Conservation (phyloP, 192 early-diverging fungal species). For the Umbelopsis vinacea region DNA sequence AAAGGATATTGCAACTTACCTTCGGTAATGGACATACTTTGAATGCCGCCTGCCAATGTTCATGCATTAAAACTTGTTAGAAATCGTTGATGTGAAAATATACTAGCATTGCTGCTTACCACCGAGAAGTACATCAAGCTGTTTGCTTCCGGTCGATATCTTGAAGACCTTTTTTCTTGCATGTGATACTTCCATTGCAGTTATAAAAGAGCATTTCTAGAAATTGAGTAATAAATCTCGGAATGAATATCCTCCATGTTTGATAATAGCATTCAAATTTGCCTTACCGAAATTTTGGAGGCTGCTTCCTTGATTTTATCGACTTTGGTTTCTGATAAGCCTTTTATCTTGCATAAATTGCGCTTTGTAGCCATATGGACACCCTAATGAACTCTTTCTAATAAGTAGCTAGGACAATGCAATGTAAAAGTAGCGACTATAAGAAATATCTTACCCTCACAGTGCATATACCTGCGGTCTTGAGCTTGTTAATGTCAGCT, state of each 20-base stretch:
- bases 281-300: slow-evolving; percentile 55
- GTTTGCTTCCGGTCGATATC: slow-evolving; percentile 78
- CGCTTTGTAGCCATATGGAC: slow-evolving; percentile 77
- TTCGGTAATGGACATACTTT: slow-evolving; percentile 84
- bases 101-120: slow-evolving; percentile 35
- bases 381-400: slow-evolving; percentile 45
- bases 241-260: background rate
- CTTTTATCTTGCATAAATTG: slow-evolving; percentile 73
- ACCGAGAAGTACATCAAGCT: slow-evolving; percentile 78
- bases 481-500: slow-evolving; percentile 83
- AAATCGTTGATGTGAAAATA: background rate
- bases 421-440: background rate
- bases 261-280: background rate
- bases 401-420: background rate
- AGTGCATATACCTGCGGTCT: slow-evolving; percentile 75
- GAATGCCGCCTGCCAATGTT: slow-evolving; percentile 63
- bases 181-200: slow-evolving; percentile 61
- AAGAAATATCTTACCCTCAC: slow-evolving; percentile 54
- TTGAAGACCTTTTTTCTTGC: slow-evolving; percentile 63
- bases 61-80: background rate
- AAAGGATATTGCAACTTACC: background rate
- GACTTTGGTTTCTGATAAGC: slow-evolving; percentile 81
- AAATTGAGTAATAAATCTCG: background rate
- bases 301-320: slow-evolving; percentile 89
- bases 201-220: slow-evolving; percentile 65